phyloP scores from a whole-genome alignment of 2,329 filamentous ascomycete genomes.

The Diaporthe australafricana region DNA sequence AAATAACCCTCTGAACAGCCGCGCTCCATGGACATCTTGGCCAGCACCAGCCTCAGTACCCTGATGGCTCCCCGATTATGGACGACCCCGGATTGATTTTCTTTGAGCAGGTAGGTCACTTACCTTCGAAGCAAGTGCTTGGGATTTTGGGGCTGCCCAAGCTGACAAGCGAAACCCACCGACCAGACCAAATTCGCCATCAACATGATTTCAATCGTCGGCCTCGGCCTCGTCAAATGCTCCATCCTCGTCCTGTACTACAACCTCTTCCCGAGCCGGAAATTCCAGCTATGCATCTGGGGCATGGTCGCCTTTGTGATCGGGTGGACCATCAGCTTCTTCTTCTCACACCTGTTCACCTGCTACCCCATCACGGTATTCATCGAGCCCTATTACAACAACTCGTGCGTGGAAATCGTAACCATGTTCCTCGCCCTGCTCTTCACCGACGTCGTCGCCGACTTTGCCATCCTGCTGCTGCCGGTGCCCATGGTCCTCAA shows the following conservation, averaged over 20 bases:
- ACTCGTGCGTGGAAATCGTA: slow-evolving; percentile 1
- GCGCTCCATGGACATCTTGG: neutral
- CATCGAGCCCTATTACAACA: neutral
- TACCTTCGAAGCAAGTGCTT: too few relatives aligned
- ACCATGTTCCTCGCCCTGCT: slow-evolving; percentile 2
- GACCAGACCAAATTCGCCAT: slow-evolving; percentile 4
- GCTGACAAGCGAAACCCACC: neutral
- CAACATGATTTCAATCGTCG: slow-evolving; percentile 19
- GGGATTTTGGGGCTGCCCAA: fast-evolving
- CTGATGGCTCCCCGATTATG: slow-evolving; percentile 9
- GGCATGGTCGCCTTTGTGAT: neutral
- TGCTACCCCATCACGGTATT: slow-evolving; percentile 15
- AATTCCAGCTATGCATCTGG: neutral
- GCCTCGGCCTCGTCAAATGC: slow-evolving; percentile 7
- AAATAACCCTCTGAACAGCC: neutral
- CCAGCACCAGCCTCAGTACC: slow-evolving; percentile 5
- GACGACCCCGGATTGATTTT: slow-evolving; percentile 12
- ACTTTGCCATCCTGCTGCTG: neutral
- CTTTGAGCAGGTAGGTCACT: neutral
- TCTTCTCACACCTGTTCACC: slow-evolving; percentile 12
- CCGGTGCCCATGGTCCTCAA: slow-evolving; percentile 9
- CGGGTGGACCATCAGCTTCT: slow-evolving; percentile 20
- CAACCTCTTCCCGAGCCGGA: neutral
- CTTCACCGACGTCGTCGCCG: slow-evolving; percentile 7
- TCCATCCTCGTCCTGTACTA: slow-evolving; percentile 18